phyloP scores from a whole-genome alignment of 2,329 filamentous ascomycete species.

The Diatrype stigma region DNA sequence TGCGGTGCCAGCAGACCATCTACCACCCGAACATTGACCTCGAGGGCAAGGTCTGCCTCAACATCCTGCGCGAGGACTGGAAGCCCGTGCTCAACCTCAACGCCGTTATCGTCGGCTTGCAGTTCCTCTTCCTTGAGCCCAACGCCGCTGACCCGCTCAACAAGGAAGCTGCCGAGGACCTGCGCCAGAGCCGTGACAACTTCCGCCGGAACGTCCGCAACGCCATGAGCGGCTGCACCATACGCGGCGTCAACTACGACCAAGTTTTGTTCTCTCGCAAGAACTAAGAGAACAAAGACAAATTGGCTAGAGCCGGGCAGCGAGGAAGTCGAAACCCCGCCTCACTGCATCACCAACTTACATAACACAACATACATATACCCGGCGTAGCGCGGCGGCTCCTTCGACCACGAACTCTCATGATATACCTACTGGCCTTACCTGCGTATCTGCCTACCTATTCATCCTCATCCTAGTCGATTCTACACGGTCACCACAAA shows the following conservation, averaged over 20 bases:
- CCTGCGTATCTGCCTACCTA: too few species aligned
- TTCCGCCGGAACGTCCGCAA: slow-evolving; percentile 89
- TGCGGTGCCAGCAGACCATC: slow-evolving; percentile 95
- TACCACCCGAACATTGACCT: slow-evolving; percentile 99
- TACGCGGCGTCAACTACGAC: slow-evolving; percentile 73
- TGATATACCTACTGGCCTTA: too few species aligned
- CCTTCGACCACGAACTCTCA: too few species aligned
- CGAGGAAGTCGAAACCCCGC: too few species aligned
- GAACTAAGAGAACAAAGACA: neutral
- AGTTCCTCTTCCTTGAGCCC: slow-evolving; percentile 97
- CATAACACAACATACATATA: neutral
- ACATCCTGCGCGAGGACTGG: slow-evolving; percentile 97
- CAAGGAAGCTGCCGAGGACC: slow-evolving; percentile 93
- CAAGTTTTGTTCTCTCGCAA: slow-evolving; percentile 66
- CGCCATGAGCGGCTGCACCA: slow-evolving; percentile 75
- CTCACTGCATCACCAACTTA: too few species aligned
- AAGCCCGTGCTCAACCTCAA: slow-evolving; percentile 97
- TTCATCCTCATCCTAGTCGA: too few species aligned
- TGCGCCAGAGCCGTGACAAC: slow-evolving; percentile 76
- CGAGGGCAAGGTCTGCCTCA: slow-evolving; percentile 95
- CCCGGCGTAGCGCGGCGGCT: too few species aligned
- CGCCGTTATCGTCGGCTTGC: slow-evolving; percentile 86
- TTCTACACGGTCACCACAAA: too few species aligned
- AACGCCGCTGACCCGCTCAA: slow-evolving; percentile 97
- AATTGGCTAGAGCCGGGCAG: too few species aligned